These are phyloP conservation scores for Coemansia brasiliensis DNA, from an alignment of 192 early-diverging fungal genomes.

Conservation along the genomic window DNA sequence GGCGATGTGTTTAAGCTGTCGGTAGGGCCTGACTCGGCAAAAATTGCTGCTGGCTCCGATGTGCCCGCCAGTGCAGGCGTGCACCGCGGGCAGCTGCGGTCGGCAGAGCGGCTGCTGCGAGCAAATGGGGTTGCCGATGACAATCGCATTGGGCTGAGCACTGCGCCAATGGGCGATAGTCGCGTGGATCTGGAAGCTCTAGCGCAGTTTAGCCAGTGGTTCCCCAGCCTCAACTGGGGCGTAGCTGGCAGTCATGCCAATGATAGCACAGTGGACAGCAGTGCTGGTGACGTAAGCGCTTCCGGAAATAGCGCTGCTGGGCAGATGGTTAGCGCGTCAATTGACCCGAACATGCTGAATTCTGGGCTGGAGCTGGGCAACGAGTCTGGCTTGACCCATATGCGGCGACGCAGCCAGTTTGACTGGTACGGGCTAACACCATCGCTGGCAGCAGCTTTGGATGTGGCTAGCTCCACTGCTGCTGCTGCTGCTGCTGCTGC, in stretches of 20 bases:
- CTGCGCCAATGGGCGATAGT: constrained; percentile 21
- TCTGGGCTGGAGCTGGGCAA: constrained; percentile 12
- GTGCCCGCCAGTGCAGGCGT: neutral
- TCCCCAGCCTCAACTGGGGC: constrained; percentile 37
- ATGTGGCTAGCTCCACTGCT: constrained; percentile 27
- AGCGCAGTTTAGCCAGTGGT: constrained; percentile 51
- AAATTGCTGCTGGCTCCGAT: no score
- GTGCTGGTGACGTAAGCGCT: neutral
- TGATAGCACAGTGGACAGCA: neutral
- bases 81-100: constrained; percentile 40
- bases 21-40: no score
- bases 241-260: constrained; percentile 13
- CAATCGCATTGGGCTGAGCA: constrained; percentile 53
- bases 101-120: constrained; percentile 43
- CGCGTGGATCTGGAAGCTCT: constrained; percentile 41
- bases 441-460: constrained; percentile 40
- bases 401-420: constrained; percentile 49
- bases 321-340: constrained; percentile 35
- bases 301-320: constrained; percentile 7
- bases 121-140: constrained; percentile 51
- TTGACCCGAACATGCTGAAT: constrained; percentile 53
- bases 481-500: constrained; percentile 20
- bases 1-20: constrained; percentile 13
- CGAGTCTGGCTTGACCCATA: constrained; percentile 25
- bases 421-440: constrained; percentile 56